Conservation (phyloP, 140 eudicot genomes). For the Anethum foeniculum region DNA sequence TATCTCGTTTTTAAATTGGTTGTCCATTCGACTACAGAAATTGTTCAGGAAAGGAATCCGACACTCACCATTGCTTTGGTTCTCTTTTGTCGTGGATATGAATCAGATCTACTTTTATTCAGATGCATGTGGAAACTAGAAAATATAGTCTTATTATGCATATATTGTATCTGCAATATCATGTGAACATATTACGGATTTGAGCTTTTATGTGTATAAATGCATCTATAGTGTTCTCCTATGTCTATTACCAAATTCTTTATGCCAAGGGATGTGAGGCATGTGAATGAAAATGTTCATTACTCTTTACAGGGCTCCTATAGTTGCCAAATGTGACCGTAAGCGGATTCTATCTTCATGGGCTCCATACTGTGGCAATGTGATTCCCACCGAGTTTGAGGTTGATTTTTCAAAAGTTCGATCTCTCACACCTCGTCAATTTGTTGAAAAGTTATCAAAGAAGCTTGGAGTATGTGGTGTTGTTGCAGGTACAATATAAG, state of each 20-base stretch:
- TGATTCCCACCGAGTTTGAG: conserved; percentile 55
- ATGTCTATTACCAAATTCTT: background rate
- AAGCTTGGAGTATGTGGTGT: conserved; percentile 91
- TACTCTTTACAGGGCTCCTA: conserved; percentile 55
- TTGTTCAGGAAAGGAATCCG: background rate
- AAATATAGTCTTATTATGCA: background rate
- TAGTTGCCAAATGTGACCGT: conserved; percentile 89
- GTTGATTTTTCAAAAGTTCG: conserved; percentile 79
- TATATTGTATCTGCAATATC: background rate
- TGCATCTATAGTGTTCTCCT: background rate
- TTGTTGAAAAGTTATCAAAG: conserved; percentile 77
- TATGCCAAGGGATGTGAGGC: background rate
- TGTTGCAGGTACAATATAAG: conserved; percentile 62
- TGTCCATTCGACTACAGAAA: background rate
- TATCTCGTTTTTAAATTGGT: background rate
- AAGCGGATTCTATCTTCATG: conserved; percentile 81
- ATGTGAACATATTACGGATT: background rate
- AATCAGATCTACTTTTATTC: background rate
- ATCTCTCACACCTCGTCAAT: conserved; percentile 65
- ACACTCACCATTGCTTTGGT: background rate
- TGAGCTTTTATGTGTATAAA: background rate
- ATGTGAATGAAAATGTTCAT: conserved; percentile 7
- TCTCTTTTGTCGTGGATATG: background rate
- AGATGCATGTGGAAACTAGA: background rate
- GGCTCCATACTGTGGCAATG: conserved; percentile 69